Evolutionary conservation across 192 early-diverging fungal genomes (phyloP), one percentile per base, ranked within the genome.

Genomic region (Helicostylum pulchrum): DNA sequence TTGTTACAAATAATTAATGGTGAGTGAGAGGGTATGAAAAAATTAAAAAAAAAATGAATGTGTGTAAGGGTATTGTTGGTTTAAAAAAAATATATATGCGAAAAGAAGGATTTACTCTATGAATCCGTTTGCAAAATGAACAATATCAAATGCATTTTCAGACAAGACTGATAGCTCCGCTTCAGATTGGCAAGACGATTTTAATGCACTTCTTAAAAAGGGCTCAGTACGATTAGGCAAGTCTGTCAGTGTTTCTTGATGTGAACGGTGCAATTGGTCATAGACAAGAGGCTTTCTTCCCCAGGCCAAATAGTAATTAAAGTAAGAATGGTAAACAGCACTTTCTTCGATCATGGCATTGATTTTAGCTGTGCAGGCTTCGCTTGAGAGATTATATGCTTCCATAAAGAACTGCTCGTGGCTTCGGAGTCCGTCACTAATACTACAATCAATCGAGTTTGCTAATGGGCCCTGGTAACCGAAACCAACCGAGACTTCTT

Each of bases 71-170:
- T 55, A 55, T 55, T 12, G 10, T 55, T 34, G n/a, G 34, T n/a
- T 32, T 34, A 19, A 19, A 7, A n/a, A 17, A 15, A 48, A 0
- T 17, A 17, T 15, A 48, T 19, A 48, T 19, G 15, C 19, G 6
- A 48, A 19, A 30, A 20, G 15, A 15, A 44, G 21, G 2, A 58
- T 12, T 44, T 44, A 59, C 43, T 59, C 57, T 3, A 59, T 42
- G 36, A 45, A 59, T 12, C 57, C 57, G 36, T 23, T 45, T 2
- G 57, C 32, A 23, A 59, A 59, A 1, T 59, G 36, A 59, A 42
- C 32, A 45, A 59, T 59, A 59, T 59, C 57, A 45, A 59, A 45
- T 26, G 57, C 21, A 26, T 59, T 59, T n/a, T 45, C 57, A 23
- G 36, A 19, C 17, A 48, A 9, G 36, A 39, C 36, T 3, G 36